Base-by-base conservation (phyloP, 805 yeast genomes). In the Candida ipomoeae region DNA sequence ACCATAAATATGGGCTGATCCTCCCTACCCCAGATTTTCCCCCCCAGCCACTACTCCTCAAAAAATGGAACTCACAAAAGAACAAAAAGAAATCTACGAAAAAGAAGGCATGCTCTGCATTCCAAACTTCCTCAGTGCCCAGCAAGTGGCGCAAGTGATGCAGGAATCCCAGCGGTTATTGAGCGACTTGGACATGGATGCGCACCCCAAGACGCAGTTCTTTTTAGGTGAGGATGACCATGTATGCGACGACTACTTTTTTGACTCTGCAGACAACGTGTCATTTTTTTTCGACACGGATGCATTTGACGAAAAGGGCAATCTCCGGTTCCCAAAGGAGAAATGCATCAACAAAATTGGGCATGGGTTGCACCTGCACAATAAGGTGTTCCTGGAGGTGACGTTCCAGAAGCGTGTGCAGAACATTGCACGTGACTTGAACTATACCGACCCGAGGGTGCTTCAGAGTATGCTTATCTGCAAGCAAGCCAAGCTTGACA, bases 381-480 rank as follows among this genome's bases (percentile, higher is more conserved):
- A 83, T 52, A 69, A 71, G 0, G 58, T 63, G n/a, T 87, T 82
- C 58, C 63, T 63, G 20, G 55, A 65, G 10, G 64, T 82, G 23
- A 83, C 92, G 0, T 71, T 83, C 35, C 77, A 76, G 49, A 68
- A 63, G 1, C 74, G 78, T 32, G 77, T 84, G 5, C 63, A 70
- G 39, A 74, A 62, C 0, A 79, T 87, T 39, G 85, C 84, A 11
- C 59, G 65, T 6, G 73, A 77, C 46, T 66, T 87, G 44, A 72
- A 78, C 0, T 82, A 77, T 57, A 56, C 69, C 46, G 89, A 86
- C 53, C 89, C 94, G 1, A 68, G 86, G 20, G 86, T 88, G 0
- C 72, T 87, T 37, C 95, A 87, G 62, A 80, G 87, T 53, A 87
- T 87, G 95, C 68, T 84, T 32, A 84, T 87, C 36, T 83, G 87